These are phyloP conservation scores for Rhodotorula graminis DNA, from an alignment of 768 basidiomycete species.

Conservation along the genomic window DNA sequence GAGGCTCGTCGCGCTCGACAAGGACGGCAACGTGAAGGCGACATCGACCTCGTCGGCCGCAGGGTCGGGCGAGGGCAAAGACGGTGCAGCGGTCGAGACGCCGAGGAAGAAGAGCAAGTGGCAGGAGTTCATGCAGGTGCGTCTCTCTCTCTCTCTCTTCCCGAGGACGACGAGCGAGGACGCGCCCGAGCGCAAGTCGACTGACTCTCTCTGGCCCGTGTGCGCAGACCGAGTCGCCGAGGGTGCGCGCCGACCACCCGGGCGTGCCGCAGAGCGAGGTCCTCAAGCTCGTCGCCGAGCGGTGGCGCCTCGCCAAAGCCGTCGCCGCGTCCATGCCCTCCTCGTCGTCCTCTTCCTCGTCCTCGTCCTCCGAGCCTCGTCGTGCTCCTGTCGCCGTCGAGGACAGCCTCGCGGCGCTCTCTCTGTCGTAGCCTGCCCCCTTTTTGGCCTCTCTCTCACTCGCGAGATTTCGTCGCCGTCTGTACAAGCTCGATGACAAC, in stretches of 20 bases:
- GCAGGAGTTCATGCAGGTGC: slow-evolving; percentile 13
- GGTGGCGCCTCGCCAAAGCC: slow-evolving; percentile 37
- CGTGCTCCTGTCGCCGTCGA: neutral
- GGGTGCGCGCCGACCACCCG: slow-evolving; percentile 43
- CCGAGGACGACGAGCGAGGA: neutral
- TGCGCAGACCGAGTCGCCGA: slow-evolving; percentile 33
- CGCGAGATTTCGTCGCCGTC: too few species aligned
- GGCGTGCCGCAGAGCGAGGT: slow-evolving; percentile 44
- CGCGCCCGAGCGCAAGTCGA: too few species aligned
- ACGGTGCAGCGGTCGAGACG: neutral
- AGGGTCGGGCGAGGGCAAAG: too few species aligned
- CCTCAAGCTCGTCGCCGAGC: slow-evolving; percentile 42
- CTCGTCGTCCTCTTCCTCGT: too few species aligned
- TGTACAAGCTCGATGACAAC: too few species aligned
- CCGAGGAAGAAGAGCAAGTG: slow-evolving; percentile 5
- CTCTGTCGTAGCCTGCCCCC: neutral
- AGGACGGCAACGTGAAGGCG: slow-evolving; percentile 41
- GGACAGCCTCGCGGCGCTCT: neutral
- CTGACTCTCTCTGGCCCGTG: slow-evolving; percentile 31
- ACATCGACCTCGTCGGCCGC: neutral
- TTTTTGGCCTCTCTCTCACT: too few species aligned
- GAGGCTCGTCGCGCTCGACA: slow-evolving; percentile 20
- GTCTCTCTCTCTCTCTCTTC: too few species aligned
- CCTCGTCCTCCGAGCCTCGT: too few species aligned
- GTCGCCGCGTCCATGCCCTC: neutral